Conservation (phyloP, 2,329 filamentous ascomycete genomes). For the Amesomyces nigricolor region DNA sequence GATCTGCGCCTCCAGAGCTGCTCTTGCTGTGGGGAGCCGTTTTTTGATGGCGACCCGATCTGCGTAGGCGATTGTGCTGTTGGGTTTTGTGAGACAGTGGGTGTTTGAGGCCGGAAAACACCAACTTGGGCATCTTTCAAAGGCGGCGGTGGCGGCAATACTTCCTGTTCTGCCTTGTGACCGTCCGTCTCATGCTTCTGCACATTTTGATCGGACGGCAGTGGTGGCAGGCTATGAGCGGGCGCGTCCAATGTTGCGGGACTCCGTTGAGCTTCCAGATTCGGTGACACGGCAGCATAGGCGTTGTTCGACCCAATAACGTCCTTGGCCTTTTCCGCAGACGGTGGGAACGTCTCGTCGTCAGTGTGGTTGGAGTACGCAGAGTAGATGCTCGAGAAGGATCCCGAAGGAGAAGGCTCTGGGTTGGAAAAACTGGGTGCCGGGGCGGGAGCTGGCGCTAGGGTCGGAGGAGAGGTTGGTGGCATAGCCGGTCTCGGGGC, state of each 20-base stretch:
- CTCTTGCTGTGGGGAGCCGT: slow-evolving; percentile 20
- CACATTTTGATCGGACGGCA: slow-evolving; percentile 26
- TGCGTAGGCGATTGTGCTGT: slow-evolving; percentile 12
- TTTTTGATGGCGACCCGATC: slow-evolving; percentile 13
- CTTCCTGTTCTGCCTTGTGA: slow-evolving; percentile 7
- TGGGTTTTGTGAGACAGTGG: slow-evolving; percentile 11
- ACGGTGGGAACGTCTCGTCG: slow-evolving; percentile 39
- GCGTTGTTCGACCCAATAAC: slow-evolving; percentile 34
- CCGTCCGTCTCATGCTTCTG: slow-evolving; percentile 10
- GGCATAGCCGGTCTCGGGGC: background rate
- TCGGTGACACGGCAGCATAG: slow-evolving; percentile 28
- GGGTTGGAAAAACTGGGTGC: slow-evolving; percentile 7
- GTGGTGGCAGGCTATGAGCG: slow-evolving; percentile 21
- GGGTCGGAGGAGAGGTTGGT: slow-evolving; percentile 4
- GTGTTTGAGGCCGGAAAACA: slow-evolving; percentile 13
- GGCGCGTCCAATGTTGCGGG: slow-evolving; percentile 20
- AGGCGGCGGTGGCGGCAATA: slow-evolving; percentile 28
- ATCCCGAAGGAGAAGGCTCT: slow-evolving; percentile 39
- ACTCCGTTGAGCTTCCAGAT: slow-evolving; percentile 24
- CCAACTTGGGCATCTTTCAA: slow-evolving; percentile 27
- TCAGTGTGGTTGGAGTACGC: slow-evolving; percentile 46
- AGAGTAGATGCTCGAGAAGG: slow-evolving; percentile 50
- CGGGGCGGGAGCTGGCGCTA: slow-evolving; percentile 5
- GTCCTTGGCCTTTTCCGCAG: slow-evolving; percentile 31
- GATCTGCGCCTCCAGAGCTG: slow-evolving; percentile 49